These are phyloP conservation scores for Solanum chaucha DNA, from an alignment of 257 asterid species.

Conservation along the genomic window DNA sequence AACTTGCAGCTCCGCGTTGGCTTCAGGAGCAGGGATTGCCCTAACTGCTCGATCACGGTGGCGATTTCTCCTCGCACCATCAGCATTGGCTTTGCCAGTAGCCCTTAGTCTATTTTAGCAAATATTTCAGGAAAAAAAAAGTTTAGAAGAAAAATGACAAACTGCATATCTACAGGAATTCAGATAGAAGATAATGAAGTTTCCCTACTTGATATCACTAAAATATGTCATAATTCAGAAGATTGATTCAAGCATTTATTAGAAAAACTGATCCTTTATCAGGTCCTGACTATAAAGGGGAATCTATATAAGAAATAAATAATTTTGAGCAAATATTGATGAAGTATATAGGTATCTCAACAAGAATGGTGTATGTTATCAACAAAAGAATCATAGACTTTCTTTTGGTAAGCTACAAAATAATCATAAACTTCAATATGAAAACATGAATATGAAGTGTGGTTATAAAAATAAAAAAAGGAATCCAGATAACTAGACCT, in stretches of 20 bases:
- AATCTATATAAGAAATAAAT: background rate
- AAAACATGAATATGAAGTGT: background rate
- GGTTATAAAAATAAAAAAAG: background rate
- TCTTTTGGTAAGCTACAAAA: background rate
- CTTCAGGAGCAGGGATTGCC: slow-evolving; percentile 71
- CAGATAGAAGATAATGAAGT: background rate
- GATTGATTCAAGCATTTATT: background rate
- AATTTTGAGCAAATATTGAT: background rate
- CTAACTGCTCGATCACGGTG: slow-evolving; percentile 49
- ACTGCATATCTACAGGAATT: background rate
- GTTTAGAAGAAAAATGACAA: background rate
- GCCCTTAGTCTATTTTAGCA: slow-evolving; percentile 44
- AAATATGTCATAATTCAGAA: background rate
- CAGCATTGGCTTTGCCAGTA: slow-evolving; percentile 55
- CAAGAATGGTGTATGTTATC: background rate
- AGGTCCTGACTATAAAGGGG: background rate
- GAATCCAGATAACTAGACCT: slow-evolving; percentile 33
- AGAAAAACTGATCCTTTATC: background rate
- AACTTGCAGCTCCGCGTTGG: slow-evolving; percentile 79
- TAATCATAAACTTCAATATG: background rate
- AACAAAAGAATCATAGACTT: background rate
- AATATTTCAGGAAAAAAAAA: background rate
- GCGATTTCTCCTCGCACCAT: slow-evolving; percentile 49
- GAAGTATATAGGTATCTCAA: background rate
- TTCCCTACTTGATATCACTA: background rate